These are phyloP conservation scores for Pseudomonodictys pantanalensis DNA, from an alignment of 495 filamentous ascomycete genomes.

Conservation along the genomic window DNA sequence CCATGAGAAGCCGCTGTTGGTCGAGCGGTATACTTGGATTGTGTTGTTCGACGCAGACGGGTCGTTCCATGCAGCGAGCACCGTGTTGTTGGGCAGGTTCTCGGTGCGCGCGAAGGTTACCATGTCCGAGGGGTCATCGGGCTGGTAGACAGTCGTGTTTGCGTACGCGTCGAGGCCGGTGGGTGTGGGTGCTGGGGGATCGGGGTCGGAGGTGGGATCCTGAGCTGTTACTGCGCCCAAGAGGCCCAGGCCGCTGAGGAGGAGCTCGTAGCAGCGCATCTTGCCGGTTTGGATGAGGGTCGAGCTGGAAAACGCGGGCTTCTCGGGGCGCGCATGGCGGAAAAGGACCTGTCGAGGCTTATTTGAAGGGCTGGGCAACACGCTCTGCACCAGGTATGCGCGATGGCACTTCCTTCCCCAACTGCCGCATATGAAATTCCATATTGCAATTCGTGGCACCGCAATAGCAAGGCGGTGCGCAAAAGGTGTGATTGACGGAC, in stretches of 20 bases:
- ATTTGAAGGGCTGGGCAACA: not conserved
- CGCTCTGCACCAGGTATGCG: not conserved
- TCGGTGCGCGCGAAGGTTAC: slow-evolving; percentile 18
- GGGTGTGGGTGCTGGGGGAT: not conserved
- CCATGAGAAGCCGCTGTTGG: slow-evolving; percentile 22
- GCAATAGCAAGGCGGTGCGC: not conserved
- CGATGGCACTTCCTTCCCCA: not conserved
- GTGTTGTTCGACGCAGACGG: not conserved
- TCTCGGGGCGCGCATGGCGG: not conserved
- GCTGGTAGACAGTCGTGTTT: slow-evolving; percentile 23
- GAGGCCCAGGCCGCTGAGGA: not conserved
- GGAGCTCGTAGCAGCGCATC: slow-evolving; percentile 1
- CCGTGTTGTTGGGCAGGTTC: slow-evolving; percentile 7
- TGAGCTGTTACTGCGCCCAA: not conserved
- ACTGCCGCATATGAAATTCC: slow-evolving; percentile 15
- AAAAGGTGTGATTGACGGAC: slow-evolving; percentile 8
- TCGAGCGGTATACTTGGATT: slow-evolving; percentile 14
- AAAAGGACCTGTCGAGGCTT: not conserved
- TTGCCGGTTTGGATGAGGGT: not conserved
- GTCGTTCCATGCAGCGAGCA: slow-evolving; percentile 19
- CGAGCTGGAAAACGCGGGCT: not conserved
- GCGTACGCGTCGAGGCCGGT: slow-evolving; percentile 18
- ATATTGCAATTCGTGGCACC: slow-evolving; percentile 5
- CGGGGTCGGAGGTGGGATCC: not conserved
- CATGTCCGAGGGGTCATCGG: not conserved